Evolutionary conservation across 2,329 filamentous ascomycete genomes (phyloP).

Genomic region (Rhinocladiella mackenziei): DNA sequence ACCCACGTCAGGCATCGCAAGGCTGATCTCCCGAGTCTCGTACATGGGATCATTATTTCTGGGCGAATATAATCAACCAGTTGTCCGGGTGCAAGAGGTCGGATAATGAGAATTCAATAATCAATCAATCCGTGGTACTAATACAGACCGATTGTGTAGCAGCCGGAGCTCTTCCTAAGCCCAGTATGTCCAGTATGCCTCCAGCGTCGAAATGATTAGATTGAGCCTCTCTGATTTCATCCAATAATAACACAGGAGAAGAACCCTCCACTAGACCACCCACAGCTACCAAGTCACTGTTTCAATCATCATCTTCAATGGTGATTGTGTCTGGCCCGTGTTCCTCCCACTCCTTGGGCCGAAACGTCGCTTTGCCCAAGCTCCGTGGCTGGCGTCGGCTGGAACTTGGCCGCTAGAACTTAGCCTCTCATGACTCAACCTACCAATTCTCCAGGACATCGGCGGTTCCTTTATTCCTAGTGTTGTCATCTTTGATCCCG

Average conservation of each 20-base stretch:
- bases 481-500: constrained; percentile 1
- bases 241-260: neutral
- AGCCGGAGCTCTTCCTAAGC: too few species aligned
- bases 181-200: too few species aligned
- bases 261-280: neutral
- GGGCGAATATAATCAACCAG: too few species aligned
- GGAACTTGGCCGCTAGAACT: constrained; percentile 10
- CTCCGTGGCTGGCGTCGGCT: constrained; percentile 10
- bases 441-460: constrained; percentile 20
- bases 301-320: constrained; percentile 21
- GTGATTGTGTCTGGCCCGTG: constrained; percentile 7
- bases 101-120: too few species aligned
- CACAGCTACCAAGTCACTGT: neutral
- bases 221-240: too few species aligned
- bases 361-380: constrained; percentile 12
- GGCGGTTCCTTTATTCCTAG: neutral
- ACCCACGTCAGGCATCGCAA: too few species aligned
- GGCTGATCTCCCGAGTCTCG: too few species aligned
- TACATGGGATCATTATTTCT: too few species aligned
- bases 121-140: too few species aligned
- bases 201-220: too few species aligned
- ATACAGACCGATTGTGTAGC: too few species aligned
- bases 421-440: constrained; percentile 4
- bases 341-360: constrained; percentile 9
- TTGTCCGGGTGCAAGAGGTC: too few species aligned